Evolutionary conservation across 1,284 basidiomycete species (phyloP), one percentile per base, ranked within the genome.

Genomic region (Ustilago bromivora): DNA sequence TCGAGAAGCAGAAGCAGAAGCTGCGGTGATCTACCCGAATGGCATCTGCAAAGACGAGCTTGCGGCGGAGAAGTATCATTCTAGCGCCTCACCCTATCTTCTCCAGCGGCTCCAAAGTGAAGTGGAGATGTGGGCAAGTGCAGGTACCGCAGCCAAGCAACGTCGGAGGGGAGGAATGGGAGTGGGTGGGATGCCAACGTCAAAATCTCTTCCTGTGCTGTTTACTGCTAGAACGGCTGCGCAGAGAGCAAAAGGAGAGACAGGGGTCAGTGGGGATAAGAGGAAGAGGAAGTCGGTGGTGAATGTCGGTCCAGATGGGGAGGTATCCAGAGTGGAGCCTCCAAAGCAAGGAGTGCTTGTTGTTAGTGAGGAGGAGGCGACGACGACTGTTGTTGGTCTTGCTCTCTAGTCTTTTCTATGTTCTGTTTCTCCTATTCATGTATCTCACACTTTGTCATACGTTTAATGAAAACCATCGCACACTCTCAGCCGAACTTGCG

Each of bases 211-310:
- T 3, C 72, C 72, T 0, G 52, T 55, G 13, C 51, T 75, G 53
- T 75, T 63, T 19, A 66, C 66, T 23, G 72, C 67, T 5, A 61
- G 72, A 2, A 75, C 67, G 1, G 36, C 59, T 8, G 38, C 46
- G 3, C 72, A 75, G 43, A 17, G 72, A 4, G 53, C 43, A 15
- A 51, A 47, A 8, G 66, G 61, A 5, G 61, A 68, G 32, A 61
- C 6, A 1, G 65, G 65, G 0, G 2, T 57, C 13, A 32, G 13
- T 9, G 23, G 15, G 2, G 31, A 10, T 4, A 8, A 7, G 13
- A 11, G 36, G 2, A 55, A 35, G 10, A 46, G 56, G 35, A 63
- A 49, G 23, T 58, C 52, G 15, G 47, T 67, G 8, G 64, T 66
- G 3, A 46, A 35, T 4, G 70, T 53, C 1, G 67, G 61, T 2